phyloP scores from a whole-genome alignment of 2,329 filamentous ascomycete species.

The Fusarium sp. region DNA sequence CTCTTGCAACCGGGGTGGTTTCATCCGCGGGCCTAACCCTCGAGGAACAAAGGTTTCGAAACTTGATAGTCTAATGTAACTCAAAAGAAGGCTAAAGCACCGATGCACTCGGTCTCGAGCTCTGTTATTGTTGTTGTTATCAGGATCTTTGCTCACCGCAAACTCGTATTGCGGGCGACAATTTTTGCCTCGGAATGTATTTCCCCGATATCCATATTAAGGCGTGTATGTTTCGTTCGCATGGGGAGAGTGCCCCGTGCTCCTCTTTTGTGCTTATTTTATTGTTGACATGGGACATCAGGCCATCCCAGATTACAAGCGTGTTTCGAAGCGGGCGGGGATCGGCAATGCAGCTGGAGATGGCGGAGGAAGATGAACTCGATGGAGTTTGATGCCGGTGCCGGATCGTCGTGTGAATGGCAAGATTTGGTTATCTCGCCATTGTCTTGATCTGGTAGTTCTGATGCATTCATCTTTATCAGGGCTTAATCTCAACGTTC shows the following conservation, averaged over 20 bases:
- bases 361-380: constrained; percentile 12
- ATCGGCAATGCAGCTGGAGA: constrained; percentile 23
- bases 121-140: neutral
- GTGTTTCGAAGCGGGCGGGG: constrained; percentile 32
- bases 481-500: neutral
- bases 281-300: constrained; percentile 29
- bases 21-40: constrained; percentile 1
- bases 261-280: constrained; percentile 18
- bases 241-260: constrained; percentile 31
- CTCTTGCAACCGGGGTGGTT: constrained; percentile 28
- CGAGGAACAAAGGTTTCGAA: constrained; percentile 24
- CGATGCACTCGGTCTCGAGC: neutral
- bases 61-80: constrained; percentile 10
- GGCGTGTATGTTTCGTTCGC: constrained; percentile 33
- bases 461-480: neutral
- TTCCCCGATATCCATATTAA: constrained; percentile 29
- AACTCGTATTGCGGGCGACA: constrained; percentile 8
- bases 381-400: constrained; percentile 14
- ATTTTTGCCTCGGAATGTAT: constrained; percentile 27
- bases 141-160: constrained; percentile 8
- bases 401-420: constrained; percentile 22
- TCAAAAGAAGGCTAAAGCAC: constrained; percentile 13
- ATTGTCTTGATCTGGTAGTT: neutral
- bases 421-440: constrained; percentile 7
- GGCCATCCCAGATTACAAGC: constrained; percentile 29